phyloP scores from a whole-genome alignment of 331 rosid genomes.

The Arachis monticola region DNA sequence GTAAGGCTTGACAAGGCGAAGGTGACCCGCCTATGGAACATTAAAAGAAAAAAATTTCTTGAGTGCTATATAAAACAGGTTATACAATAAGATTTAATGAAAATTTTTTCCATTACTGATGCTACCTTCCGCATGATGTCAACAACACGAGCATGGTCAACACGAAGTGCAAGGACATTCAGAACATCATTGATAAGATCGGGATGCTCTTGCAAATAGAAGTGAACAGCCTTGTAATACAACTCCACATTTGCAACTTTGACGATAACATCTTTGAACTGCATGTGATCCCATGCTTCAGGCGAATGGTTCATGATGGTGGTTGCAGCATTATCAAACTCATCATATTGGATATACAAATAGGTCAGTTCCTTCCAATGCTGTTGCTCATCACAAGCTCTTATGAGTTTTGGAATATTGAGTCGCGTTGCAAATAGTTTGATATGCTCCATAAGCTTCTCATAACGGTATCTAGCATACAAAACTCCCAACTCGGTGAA shows the following conservation, averaged over 20 bases:
- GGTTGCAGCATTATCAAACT: constrained; percentile 98
- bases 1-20: constrained; percentile 97
- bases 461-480: constrained; percentile 98
- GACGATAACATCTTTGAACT: constrained; percentile 87
- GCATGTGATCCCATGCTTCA: constrained; percentile 99
- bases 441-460: constrained; percentile 99
- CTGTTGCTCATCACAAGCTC: constrained; percentile 99
- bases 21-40: constrained; percentile 83
- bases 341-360: constrained; percentile 95
- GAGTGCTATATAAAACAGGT: constrained; percentile 23
- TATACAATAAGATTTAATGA: constrained; percentile 11
- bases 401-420: constrained; percentile 94
- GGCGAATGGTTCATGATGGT: constrained; percentile 99
- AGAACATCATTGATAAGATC: constrained; percentile 97
- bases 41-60: constrained; percentile 29
- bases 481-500: constrained; percentile 97
- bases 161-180: constrained; percentile 97
- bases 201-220: constrained; percentile 98
- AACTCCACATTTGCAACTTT: constrained; percentile 98
- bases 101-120: constrained; percentile 21
- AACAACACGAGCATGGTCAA: constrained; percentile 97
- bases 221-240: constrained; percentile 96
- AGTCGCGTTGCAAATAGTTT: constrained; percentile 92
- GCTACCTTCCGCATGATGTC: constrained; percentile 97
- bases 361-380: constrained; percentile 98